These are phyloP conservation scores for Umbelopsis ramanniana DNA, from an alignment of 192 early-diverging fungal species.

Conservation along the genomic window DNA sequence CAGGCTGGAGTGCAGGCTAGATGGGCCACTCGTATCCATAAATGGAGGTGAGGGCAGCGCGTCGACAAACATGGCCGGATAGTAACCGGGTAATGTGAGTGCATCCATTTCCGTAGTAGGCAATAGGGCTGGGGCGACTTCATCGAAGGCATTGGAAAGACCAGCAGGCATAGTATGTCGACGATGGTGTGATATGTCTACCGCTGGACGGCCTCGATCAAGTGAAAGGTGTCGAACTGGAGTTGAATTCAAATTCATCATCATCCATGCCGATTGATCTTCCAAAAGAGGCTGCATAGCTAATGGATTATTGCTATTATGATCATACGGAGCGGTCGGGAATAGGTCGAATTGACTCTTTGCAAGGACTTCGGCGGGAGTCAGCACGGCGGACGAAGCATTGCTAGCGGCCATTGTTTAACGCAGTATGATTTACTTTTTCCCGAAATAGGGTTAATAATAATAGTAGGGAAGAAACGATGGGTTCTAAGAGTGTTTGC, in stretches of 20 bases:
- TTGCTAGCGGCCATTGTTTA: slow-evolving; percentile 14
- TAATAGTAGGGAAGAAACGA: neutral
- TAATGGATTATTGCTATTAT: neutral
- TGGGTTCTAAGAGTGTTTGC: neutral
- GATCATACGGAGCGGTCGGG: neutral
- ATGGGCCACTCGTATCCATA: neutral
- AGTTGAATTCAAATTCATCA: slow-evolving; percentile 9
- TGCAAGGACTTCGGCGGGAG: slow-evolving; percentile 3
- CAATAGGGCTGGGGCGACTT: neutral
- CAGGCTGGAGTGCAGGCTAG: neutral
- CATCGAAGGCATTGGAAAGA: neutral
- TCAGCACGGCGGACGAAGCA: neutral
- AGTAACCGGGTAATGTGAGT: neutral
- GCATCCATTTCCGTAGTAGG: neutral
- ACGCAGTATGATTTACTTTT: too few relatives aligned
- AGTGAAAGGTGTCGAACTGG: slow-evolving; percentile 7
- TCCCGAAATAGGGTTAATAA: neutral
- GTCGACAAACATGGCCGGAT: neutral
- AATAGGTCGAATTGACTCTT: neutral
- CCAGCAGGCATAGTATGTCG: slow-evolving; percentile 1
- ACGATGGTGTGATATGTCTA: neutral
- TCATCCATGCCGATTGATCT: slow-evolving; percentile 3
- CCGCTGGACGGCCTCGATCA: neutral
- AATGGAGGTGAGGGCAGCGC: slow-evolving; percentile 1
- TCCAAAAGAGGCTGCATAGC: neutral